Evolutionary conservation across 305 asterid species (phyloP).

Genomic region (Solanum hybrid): DNA sequence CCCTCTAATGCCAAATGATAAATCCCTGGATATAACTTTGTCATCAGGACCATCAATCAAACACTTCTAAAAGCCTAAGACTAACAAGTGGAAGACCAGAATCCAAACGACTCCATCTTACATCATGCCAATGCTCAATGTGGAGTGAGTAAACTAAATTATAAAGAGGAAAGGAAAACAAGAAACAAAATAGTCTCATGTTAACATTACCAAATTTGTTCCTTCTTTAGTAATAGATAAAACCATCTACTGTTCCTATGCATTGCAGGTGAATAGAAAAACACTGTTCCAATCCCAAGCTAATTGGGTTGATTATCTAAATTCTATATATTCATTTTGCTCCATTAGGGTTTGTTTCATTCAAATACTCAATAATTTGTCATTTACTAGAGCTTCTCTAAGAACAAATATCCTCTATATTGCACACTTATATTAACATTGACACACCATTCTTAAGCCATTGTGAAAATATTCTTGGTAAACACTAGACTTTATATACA

Average conservation of each 20-base stretch:
- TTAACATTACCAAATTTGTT: background rate
- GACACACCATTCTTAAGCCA: background rate
- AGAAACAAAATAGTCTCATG: background rate
- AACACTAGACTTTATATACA: background rate
- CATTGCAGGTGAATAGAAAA: background rate
- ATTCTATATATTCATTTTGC: background rate
- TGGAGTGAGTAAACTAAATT: background rate
- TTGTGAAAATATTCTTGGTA: background rate
- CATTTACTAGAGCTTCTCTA: background rate
- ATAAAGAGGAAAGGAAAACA: background rate
- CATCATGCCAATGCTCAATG: background rate
- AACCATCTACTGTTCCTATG: background rate
- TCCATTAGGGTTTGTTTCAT: background rate
- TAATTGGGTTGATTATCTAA: background rate
- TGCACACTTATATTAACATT: background rate
- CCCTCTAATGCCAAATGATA: conserved; percentile 49
- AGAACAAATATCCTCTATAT: background rate
- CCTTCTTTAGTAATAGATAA: background rate
- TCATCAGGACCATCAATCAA: conserved; percentile 4
- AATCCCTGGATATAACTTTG: conserved; percentile 47
- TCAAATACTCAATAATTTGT: background rate
- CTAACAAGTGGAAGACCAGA: background rate
- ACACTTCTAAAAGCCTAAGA: background rate
- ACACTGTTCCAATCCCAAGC: background rate
- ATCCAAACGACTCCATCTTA: background rate